phyloP scores from a whole-genome alignment of 306 rosid genomes.

The Fragaria nilgerrensis region DNA sequence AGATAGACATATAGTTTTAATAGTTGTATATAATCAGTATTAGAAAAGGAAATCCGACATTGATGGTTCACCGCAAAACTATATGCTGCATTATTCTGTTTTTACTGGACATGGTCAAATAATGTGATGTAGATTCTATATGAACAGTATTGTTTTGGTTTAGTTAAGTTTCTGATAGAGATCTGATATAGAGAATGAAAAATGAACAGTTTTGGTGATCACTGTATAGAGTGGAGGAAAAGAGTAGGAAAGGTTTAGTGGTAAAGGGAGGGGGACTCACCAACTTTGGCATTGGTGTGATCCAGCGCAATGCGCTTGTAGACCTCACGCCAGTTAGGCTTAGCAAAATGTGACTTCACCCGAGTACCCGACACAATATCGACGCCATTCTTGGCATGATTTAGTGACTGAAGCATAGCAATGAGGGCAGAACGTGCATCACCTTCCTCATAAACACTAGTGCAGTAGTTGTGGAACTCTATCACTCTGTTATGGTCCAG shows the following conservation, averaged over 20 bases:
- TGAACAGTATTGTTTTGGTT: background rate
- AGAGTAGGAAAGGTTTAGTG: slow-evolving; percentile 8
- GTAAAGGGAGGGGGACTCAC: slow-evolving; percentile 32
- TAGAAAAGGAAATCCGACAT: too few species aligned
- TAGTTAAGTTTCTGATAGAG: background rate
- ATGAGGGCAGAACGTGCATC: slow-evolving; percentile 80
- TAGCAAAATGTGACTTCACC: slow-evolving; percentile 67
- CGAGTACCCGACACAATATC: slow-evolving; percentile 64
- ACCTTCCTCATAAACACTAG: slow-evolving; percentile 75
- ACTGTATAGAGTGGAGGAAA: background rate
- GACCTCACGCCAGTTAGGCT: slow-evolving; percentile 61
- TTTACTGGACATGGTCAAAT: background rate
- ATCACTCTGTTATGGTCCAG: slow-evolving; percentile 47
- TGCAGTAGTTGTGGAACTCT: slow-evolving; percentile 64
- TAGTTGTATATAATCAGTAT: too few species aligned
- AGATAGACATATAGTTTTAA: background rate
- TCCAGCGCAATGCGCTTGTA: slow-evolving; percentile 53
- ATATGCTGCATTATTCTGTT: background rate
- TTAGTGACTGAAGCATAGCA: slow-evolving; percentile 59
- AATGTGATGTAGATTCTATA: background rate
- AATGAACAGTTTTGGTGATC: background rate
- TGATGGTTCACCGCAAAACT: background rate
- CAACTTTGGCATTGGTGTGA: slow-evolving; percentile 49
- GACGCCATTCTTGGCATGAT: slow-evolving; percentile 62
- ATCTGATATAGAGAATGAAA: background rate